These are phyloP conservation scores for Pyrus betulifolia DNA, from an alignment of 306 rosid genomes.

Conservation along the genomic window DNA sequence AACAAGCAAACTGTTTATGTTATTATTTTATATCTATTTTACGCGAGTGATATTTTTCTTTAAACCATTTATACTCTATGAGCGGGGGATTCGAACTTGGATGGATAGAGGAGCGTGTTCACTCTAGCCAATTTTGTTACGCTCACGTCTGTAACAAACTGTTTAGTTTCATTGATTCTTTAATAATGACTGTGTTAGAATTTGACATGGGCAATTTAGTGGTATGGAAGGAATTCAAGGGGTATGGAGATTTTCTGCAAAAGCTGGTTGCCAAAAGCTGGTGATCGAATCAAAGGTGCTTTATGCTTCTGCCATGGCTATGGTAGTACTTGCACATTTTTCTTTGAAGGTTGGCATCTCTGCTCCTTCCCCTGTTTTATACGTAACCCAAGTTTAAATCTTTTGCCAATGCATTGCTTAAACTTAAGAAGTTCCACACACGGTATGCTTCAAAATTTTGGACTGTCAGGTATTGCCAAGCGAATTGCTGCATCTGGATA, in stretches of 20 bases:
- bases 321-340: slow-evolving; percentile 71
- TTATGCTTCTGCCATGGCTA: slow-evolving; percentile 73
- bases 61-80: too few species aligned
- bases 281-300: slow-evolving; percentile 44
- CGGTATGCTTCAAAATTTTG: neutral
- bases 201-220: slow-evolving; percentile 6
- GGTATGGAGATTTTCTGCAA: slow-evolving; percentile 70
- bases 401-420: neutral
- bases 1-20: neutral
- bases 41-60: too few species aligned
- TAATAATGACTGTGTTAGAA: neutral
- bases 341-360: slow-evolving; percentile 56
- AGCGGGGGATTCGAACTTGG: too few species aligned
- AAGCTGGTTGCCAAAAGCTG: slow-evolving; percentile 56
- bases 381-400: neutral
- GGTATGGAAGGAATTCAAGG: slow-evolving; percentile 61
- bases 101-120: too few species aligned
- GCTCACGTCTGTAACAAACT: too few species aligned
- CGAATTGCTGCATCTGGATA: slow-evolving; percentile 60
- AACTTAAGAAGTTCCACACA: too few species aligned
- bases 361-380: neutral
- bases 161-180: too few species aligned
- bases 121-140: too few species aligned
- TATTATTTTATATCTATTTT: too few species aligned
- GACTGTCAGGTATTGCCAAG: slow-evolving; percentile 54